phyloP scores from a whole-genome alignment of 2,329 filamentous ascomycete genomes.

The Ascocoryne sarcoides region DNA sequence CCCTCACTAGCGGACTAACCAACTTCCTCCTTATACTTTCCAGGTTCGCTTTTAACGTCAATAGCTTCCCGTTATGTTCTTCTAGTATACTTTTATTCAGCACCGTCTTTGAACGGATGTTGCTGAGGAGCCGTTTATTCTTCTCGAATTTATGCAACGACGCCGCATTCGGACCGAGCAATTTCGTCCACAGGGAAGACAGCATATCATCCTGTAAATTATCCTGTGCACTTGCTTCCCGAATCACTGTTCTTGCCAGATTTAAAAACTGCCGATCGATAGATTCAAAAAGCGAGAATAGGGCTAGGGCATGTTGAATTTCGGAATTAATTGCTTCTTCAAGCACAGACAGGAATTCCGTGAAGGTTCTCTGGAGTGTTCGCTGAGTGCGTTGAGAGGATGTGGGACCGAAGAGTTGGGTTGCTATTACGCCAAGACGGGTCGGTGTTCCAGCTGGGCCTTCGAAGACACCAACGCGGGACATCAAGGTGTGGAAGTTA shows the following conservation, averaged over 20 bases:
- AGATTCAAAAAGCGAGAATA: conserved; percentile 84
- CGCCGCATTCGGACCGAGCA: conserved; percentile 67
- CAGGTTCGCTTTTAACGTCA: conserved; percentile 77
- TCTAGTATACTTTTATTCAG: conserved; percentile 80
- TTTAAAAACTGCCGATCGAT: conserved; percentile 89
- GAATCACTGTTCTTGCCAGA: conserved; percentile 73
- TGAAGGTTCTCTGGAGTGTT: conserved; percentile 78
- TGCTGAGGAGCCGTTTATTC: conserved; percentile 71
- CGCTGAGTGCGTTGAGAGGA: conserved; percentile 70
- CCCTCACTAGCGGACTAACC: conserved; percentile 71
- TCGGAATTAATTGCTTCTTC: conserved; percentile 86
- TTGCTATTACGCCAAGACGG: conserved; percentile 58
- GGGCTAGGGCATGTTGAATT: conserved; percentile 66
- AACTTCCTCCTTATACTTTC: conserved; percentile 78
- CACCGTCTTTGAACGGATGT: conserved; percentile 74
- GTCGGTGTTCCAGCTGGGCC: conserved; percentile 50
- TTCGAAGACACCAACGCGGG: conserved; percentile 52
- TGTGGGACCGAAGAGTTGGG: conserved; percentile 69
- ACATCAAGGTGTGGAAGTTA: conserved; percentile 73
- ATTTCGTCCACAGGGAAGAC: conserved; percentile 74
- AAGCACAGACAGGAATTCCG: conserved; percentile 76
- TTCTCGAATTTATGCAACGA: conserved; percentile 85
- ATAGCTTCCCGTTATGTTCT: conserved; percentile 75
- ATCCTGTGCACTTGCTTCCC: conserved; percentile 75
- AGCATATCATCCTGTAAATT: conserved; percentile 73